Conservation (phyloP, 2,329 filamentous ascomycete genomes). For the Colletotrichum destructivum region DNA sequence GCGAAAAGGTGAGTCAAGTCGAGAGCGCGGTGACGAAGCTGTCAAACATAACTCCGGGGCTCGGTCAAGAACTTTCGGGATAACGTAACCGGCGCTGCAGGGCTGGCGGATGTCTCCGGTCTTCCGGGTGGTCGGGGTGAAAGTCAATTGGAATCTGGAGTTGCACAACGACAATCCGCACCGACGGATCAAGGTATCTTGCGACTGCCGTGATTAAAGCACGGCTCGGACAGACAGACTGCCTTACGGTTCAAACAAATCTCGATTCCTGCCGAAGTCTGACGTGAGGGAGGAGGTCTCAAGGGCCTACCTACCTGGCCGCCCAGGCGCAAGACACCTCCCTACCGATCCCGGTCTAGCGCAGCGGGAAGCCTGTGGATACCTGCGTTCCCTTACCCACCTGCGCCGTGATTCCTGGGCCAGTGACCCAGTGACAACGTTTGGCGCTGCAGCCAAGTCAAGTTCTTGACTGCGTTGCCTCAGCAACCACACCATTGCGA, state of each 20-base stretch:
- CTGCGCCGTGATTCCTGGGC: background rate
- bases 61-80: background rate
- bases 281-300: background rate
- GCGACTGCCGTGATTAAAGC: background rate
- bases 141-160: background rate
- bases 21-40: background rate
- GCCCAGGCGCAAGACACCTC: background rate
- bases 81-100: too few species aligned
- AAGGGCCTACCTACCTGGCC: background rate
- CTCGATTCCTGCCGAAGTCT: background rate
- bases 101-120: background rate
- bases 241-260: background rate
- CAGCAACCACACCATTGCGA: constrained; percentile 4
- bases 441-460: constrained; percentile 1
- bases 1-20: background rate
- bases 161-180: background rate
- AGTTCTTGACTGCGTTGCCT: background rate
- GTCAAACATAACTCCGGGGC: constrained; percentile 21
- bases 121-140: background rate
- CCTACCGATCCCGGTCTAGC: background rate
- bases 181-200: background rate
- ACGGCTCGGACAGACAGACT: background rate
- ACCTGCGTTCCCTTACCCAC: background rate
- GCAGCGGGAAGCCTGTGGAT: background rate
- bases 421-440: background rate